These are phyloP conservation scores for Stagonosporopsis cucurbitacearum DNA, from an alignment of 2,329 filamentous ascomycete species.

Conservation along the genomic window DNA sequence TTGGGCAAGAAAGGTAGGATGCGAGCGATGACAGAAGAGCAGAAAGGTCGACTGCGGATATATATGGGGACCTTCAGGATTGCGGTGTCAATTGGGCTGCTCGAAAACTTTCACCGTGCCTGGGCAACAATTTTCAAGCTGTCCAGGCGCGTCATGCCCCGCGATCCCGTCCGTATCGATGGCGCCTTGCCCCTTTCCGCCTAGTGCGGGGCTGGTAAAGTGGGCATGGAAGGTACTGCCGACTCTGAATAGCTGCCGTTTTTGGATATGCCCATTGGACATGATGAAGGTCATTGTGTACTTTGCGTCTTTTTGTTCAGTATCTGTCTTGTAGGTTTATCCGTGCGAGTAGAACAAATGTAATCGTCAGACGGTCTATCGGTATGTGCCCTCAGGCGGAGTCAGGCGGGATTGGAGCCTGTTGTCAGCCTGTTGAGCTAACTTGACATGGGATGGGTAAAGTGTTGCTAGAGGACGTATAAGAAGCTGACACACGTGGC, in stretches of 20 bases:
- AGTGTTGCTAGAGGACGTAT: not conserved
- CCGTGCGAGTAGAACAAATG: not conserved
- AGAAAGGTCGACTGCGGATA: constrained; percentile 21
- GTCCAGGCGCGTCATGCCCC: constrained; percentile 32
- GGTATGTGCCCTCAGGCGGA: constrained; percentile 1
- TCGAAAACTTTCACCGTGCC: constrained; percentile 23
- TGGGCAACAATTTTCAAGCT: constrained; percentile 32
- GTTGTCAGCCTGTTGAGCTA: constrained; percentile 6
- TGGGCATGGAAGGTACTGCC: constrained; percentile 19
- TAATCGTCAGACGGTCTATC: not conserved
- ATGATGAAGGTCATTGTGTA: not conserved
- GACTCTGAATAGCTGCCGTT: constrained; percentile 13
- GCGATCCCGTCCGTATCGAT: constrained; percentile 3
- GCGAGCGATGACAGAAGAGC: constrained; percentile 15
- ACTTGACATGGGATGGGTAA: not conserved
- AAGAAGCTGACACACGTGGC: not conserved
- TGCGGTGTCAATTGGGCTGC: constrained; percentile 31
- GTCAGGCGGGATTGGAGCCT: constrained; percentile 9
- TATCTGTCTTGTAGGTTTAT: not conserved
- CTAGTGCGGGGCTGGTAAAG: constrained; percentile 4
- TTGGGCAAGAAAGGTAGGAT: constrained; percentile 4
- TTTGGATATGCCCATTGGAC: not conserved
- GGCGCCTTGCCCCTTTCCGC: not conserved
- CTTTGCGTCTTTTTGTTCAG: not conserved
- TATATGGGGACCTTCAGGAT: constrained; percentile 33